Evolutionary conservation across 345 rosid genomes (phyloP), one percentile per base, ranked within the genome.

Genomic region (Salix suchowensis): DNA sequence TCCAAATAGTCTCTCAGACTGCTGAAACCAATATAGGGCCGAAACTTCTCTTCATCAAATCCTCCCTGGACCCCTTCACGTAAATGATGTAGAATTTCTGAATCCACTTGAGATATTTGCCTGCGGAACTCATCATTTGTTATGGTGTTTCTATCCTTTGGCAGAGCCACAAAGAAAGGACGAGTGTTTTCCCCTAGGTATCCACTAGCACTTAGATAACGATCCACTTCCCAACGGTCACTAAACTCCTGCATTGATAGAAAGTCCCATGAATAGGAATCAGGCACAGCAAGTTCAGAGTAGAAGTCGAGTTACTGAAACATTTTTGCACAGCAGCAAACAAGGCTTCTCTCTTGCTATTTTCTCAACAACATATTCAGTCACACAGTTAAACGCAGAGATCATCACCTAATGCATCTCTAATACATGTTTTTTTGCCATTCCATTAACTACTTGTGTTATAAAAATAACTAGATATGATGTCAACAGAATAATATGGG

Each of bases 131-230:
- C 98, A 72, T 95, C 98, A 72, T 95, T 95, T 39, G 98, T 90
- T 67, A 89, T 62, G 12, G 91, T 88, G 78, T 50, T 89, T 79
- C 88, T 90, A 73, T 95, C 98, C 82, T 95, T 96, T 9, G 98
- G 98, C 80, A 95, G 76, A 21, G 99, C 99, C 42, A 93, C 98
- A 19, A 88, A 95, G 78, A 85, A 93, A 30, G 99, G 96, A 18
- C 85, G 88, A n/a, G 88, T 91, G 60, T 86, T 93, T 80, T 95
- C 97, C 68, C 96, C 97, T 65, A 95, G 96, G 83, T 95, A 95
- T 71, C 99, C 99, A 81, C 96, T 89, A 48, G 99, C 94, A 85
- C 94, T 91, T 73, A 95, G 81, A 77, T 93, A 95, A 4, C 98
- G 88, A 75, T 95, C 98, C 68, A 91, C 98, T 80, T 95, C 98